These are phyloP conservation scores for Wickerhamomyces queroliae DNA, from an alignment of 805 yeast species.

Conservation along the genomic window DNA sequence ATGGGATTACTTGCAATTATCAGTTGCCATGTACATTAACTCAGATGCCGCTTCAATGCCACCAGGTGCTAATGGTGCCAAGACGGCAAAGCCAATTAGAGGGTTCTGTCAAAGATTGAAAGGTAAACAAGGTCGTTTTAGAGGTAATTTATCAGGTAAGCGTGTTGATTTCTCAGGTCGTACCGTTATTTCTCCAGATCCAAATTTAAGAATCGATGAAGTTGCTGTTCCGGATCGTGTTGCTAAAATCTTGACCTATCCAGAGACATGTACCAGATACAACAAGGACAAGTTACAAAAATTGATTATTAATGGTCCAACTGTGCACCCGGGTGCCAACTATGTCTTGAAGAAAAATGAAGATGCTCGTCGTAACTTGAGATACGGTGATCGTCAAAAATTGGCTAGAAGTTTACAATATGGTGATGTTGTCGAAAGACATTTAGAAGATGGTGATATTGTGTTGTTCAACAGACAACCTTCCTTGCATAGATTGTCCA, in stretches of 20 bases:
- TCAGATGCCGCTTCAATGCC: conserved; percentile 84
- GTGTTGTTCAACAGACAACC: conserved; percentile 98
- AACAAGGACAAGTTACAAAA: conserved; percentile 72
- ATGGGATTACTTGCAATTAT: conserved; percentile 95
- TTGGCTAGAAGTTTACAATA: conserved; percentile 70
- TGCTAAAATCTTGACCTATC: conserved; percentile 92
- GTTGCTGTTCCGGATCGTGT: conserved; percentile 98
- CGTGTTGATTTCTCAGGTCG: conserved; percentile 98
- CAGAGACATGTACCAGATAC: conserved; percentile 89
- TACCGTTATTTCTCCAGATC: conserved; percentile 98
- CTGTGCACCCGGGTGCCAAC: conserved; percentile 93
- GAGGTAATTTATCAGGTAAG: conserved; percentile 97
- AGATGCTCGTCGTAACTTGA: conserved; percentile 76
- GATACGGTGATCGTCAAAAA: conserved; percentile 80
- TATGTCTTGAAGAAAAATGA: conserved; percentile 81
- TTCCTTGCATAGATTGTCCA: conserved; percentile 89
- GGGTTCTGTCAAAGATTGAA: conserved; percentile 96
- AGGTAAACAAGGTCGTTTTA: conserved; percentile 98
- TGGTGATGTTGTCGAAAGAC: conserved; percentile 96
- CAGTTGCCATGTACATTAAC: conserved; percentile 96
- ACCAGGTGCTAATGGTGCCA: conserved; percentile 58
- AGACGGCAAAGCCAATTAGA: conserved; percentile 70
- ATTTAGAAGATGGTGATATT: conserved; percentile 93
- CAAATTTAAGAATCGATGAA: conserved; percentile 89
- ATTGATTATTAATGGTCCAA: conserved; percentile 79